A percentile compares a stretch with the other conserved stretches of the same genome.
phyloP scores from a whole-genome alignment of 1,139 yeast species.

The Diutina siamensis region DNA sequence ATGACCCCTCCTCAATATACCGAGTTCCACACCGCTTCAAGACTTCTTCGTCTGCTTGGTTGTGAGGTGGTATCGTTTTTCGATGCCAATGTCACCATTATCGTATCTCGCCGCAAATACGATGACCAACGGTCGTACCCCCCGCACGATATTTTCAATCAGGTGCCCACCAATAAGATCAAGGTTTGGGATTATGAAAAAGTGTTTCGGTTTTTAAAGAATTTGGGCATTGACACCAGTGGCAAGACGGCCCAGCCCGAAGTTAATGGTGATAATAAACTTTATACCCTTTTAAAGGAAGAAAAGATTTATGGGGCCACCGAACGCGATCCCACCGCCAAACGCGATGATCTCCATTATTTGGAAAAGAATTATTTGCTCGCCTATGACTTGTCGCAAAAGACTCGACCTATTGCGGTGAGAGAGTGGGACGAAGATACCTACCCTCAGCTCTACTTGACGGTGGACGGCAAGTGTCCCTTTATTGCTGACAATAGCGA shows the following conservation, averaged over 20 bases:
- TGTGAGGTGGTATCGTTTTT: constrained; percentile 65
- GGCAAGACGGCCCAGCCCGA: constrained; percentile 11
- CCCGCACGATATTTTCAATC: constrained; percentile 52
- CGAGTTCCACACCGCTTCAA: constrained; percentile 43
- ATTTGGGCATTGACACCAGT: constrained; percentile 37
- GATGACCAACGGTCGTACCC: constrained; percentile 16
- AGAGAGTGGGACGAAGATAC: constrained; percentile 60
- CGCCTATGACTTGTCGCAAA: constrained; percentile 72
- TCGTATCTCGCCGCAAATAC: constrained; percentile 47
- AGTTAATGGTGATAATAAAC: constrained; percentile 17
- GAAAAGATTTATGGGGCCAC: constrained; percentile 81
- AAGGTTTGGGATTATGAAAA: constrained; percentile 88
- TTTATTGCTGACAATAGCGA: constrained; percentile 38
- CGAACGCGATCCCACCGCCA: constrained; percentile 81
- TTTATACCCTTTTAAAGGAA: constrained; percentile 64
- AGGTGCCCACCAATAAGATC: constrained; percentile 48
- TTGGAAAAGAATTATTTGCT: constrained; percentile 58
- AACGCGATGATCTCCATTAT: constrained; percentile 74
- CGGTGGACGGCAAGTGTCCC: constrained; percentile 63
- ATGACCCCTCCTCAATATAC: constrained; percentile 30
- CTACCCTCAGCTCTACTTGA: constrained; percentile 33
- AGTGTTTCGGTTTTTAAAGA: constrained; percentile 65
- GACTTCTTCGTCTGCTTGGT: constrained; percentile 46
- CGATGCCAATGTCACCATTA: constrained; percentile 69
- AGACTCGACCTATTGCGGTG: constrained; percentile 69